A percentile compares a stretch with the other conserved stretches of the same genome.
phyloP scores from a whole-genome alignment of 1,284 basidiomycete species.

The Ceratobasidium sp. region DNA sequence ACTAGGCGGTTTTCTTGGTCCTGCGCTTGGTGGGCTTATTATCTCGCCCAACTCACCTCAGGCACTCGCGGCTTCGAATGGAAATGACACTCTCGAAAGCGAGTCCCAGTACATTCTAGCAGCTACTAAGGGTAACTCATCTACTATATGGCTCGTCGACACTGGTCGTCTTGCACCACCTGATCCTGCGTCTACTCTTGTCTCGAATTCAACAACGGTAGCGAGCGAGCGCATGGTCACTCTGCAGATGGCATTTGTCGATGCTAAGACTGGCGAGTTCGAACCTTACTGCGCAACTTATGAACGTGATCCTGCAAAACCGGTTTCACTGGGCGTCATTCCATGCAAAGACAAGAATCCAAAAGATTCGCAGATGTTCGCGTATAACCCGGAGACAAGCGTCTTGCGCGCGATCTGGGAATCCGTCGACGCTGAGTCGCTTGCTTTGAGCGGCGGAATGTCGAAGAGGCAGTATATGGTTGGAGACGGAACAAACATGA shows the following conservation, averaged over 20 bases:
- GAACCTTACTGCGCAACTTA: conserved; percentile 39
- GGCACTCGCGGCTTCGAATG: not conserved
- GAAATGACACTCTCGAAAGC: not conserved
- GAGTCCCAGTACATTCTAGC: conserved; percentile 22
- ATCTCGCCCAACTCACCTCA: conserved; percentile 28
- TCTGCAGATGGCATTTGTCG: conserved; percentile 40
- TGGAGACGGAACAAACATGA: not conserved
- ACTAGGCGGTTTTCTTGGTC: conserved; percentile 24
- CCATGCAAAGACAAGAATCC: conserved; percentile 25
- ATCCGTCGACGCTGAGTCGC: not conserved
- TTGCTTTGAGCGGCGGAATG: conserved; percentile 6
- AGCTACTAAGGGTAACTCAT: conserved; percentile 8
- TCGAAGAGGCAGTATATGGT: conserved; percentile 36
- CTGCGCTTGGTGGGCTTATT: conserved; percentile 20
- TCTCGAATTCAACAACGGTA: not conserved
- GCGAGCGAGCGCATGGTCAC: conserved; percentile 28
- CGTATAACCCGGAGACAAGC: conserved; percentile 16
- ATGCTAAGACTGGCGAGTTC: conserved; percentile 29
- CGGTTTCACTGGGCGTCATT: conserved; percentile 15
- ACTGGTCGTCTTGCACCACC: conserved; percentile 8
- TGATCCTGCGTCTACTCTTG: not conserved
- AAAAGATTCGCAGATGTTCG: conserved; percentile 22
- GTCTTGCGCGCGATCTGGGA: conserved; percentile 26
- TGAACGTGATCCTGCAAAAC: conserved; percentile 10
- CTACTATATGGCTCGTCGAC: conserved; percentile 40